Conservation (phyloP, 78 protist genomes). For the Neovahlkampfia damariscottae region DNA sequence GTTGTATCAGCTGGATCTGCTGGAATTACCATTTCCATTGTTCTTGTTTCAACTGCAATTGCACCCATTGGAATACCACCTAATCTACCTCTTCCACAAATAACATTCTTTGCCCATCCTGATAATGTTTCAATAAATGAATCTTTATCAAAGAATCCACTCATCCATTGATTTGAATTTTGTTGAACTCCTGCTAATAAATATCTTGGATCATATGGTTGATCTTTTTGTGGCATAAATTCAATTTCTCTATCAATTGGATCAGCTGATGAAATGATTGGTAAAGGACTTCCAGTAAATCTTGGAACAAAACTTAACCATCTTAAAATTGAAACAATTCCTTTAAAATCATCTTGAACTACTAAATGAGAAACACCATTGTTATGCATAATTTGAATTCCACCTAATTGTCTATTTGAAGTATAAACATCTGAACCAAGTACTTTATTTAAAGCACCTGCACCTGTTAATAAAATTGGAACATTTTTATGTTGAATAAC, state of each 20-base stretch:
- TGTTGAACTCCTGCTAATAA: slow-evolving; percentile 52
- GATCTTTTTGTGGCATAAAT: slow-evolving; percentile 42
- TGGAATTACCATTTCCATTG: slow-evolving; percentile 53
- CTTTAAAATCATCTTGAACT: slow-evolving; percentile 64
- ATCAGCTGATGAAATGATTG: slow-evolving; percentile 44
- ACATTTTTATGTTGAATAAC: slow-evolving; percentile 51
- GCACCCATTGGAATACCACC: slow-evolving; percentile 95
- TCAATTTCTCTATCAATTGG: slow-evolving; percentile 51
- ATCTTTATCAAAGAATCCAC: slow-evolving; percentile 86
- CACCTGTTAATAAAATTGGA: slow-evolving; percentile 91
- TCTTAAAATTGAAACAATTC: slow-evolving; percentile 42
- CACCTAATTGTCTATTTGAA: slow-evolving; percentile 89
- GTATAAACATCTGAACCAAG: slow-evolving; percentile 82
- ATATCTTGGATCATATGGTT: slow-evolving; percentile 73
- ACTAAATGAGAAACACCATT: slow-evolving; percentile 87
- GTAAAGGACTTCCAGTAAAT: slow-evolving; percentile 10
- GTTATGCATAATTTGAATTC: slow-evolving; percentile 85
- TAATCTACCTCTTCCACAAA: slow-evolving; percentile 85
- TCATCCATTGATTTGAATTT: slow-evolving; percentile 5
- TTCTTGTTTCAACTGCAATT: slow-evolving; percentile 83
- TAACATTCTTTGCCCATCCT: slow-evolving; percentile 93
- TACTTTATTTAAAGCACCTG: slow-evolving; percentile 83
- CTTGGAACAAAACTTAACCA: slow-evolving; percentile 83
- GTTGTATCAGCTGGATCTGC: slow-evolving; percentile 91
- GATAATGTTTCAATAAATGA: slow-evolving; percentile 69